Conservation (phyloP, 768 basidiomycete species). For the Scleroderma bovista region DNA sequence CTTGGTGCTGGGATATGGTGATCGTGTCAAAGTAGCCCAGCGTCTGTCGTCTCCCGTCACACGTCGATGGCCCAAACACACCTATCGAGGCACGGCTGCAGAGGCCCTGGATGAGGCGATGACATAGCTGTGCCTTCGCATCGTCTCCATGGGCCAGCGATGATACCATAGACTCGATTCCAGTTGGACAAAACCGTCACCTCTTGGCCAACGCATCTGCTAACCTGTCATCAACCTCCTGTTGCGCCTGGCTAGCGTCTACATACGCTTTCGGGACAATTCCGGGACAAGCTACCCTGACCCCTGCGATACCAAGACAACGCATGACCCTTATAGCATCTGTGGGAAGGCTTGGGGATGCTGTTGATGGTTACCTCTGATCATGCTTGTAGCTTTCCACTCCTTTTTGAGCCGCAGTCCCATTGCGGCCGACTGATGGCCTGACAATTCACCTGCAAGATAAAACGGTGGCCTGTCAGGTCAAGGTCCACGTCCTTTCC, state of each 20-base stretch:
- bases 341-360: conserved; percentile 2
- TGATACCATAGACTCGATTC: background rate
- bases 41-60: background rate
- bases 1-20: background rate
- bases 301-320: background rate
- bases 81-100: no score
- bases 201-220: no score
- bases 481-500: background rate
- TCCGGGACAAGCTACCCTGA: background rate
- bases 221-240: background rate
- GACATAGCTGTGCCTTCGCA: background rate
- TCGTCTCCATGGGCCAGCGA: background rate
- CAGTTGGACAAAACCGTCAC: background rate
- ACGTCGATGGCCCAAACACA: no score
- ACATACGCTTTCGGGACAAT: no score
- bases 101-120: background rate
- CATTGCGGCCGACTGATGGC: background rate
- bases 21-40: background rate
- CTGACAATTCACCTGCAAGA: background rate
- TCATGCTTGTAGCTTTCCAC: conserved; percentile 2
- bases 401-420: conserved; percentile 1
- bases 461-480: background rate
- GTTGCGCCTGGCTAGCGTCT: no score
- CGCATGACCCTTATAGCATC: background rate
- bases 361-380: conserved; percentile 10